These are phyloP conservation scores for Neonothopanus nambi DNA, from an alignment of 1,284 basidiomycete species.

Conservation along the genomic window DNA sequence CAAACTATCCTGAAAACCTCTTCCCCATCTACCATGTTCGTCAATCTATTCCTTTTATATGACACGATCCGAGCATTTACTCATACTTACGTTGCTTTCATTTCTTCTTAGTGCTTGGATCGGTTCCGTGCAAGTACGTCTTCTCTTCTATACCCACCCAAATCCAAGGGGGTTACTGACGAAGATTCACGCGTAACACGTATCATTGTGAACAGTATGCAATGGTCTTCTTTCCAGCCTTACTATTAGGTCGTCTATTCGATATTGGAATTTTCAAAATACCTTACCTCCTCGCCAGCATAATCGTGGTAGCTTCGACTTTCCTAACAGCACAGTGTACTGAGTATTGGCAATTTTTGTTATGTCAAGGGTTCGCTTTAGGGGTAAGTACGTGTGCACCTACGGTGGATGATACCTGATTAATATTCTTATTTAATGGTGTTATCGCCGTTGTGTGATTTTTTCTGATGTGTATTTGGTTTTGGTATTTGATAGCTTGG, in stretches of 20 bases:
- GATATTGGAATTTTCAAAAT: slow-evolving; percentile 51
- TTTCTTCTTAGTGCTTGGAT: slow-evolving; percentile 47
- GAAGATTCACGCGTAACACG: too few species aligned
- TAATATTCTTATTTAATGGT: too few species aligned
- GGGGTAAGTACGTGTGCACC: slow-evolving; percentile 43
- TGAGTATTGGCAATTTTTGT: slow-evolving; percentile 51
- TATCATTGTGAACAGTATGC: too few species aligned
- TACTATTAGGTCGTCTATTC: slow-evolving; percentile 54
- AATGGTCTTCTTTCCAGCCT: slow-evolving; percentile 47
- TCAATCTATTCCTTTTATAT: slow-evolving; percentile 8
- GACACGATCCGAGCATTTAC: neutral
- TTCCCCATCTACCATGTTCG: slow-evolving; percentile 43
- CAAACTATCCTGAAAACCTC: slow-evolving; percentile 26
- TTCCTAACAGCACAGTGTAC: slow-evolving; percentile 51
- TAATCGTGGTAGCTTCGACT: slow-evolving; percentile 38
- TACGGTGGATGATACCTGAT: too few species aligned
- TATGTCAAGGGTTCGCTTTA: slow-evolving; percentile 46
- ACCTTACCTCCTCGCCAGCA: slow-evolving; percentile 37
- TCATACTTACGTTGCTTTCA: neutral
- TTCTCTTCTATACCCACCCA: slow-evolving; percentile 24
- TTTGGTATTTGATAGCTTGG: slow-evolving; percentile 7
- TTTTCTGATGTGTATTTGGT: neutral
- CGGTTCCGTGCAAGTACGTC: slow-evolving; percentile 36
- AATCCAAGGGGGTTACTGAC: neutral
- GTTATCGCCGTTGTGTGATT: neutral